Evolutionary conservation across 768 basidiomycete genomes (phyloP).

Genomic region (Xerocomus brunneocitrinus): DNA sequence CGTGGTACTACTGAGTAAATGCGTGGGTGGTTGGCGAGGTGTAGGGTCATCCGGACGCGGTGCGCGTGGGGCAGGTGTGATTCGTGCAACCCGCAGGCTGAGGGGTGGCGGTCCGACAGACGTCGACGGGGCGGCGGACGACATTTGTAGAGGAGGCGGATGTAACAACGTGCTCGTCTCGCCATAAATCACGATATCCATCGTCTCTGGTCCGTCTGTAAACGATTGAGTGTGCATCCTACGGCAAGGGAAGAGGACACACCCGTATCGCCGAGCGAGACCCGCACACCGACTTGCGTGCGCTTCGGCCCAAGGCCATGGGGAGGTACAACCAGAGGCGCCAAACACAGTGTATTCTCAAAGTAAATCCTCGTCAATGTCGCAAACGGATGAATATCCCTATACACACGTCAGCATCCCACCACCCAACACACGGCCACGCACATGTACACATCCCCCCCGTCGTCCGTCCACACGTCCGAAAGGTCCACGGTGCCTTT

Average conservation of each 20-base stretch:
- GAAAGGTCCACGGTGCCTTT: slow-evolving; percentile 48
- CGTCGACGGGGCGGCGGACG: slow-evolving; percentile 17
- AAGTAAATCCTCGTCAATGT: slow-evolving; percentile 61
- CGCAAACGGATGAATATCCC: slow-evolving; percentile 68
- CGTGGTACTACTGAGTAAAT: slow-evolving; percentile 15
- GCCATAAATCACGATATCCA: slow-evolving; percentile 57
- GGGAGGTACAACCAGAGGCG: slow-evolving; percentile 28
- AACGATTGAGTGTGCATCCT: neutral
- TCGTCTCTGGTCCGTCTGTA: slow-evolving; percentile 65
- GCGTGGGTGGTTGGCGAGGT: slow-evolving; percentile 59
- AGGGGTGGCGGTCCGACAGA: slow-evolving; percentile 25
- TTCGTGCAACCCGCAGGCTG: slow-evolving; percentile 50
- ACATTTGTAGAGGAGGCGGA: slow-evolving; percentile 7
- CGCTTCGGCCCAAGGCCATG: slow-evolving; percentile 18
- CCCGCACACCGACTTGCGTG: slow-evolving; percentile 58
- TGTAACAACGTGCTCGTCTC: slow-evolving; percentile 24
- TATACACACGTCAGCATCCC: slow-evolving; percentile 22
- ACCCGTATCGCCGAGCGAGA: slow-evolving; percentile 70
- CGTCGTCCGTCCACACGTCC: slow-evolving; percentile 58
- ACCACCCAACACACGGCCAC: neutral
- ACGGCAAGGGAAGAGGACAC: neutral
- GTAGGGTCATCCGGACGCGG: slow-evolving; percentile 78
- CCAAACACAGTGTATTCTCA: slow-evolving; percentile 62
- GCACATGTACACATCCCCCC: slow-evolving; percentile 44
- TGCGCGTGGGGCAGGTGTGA: slow-evolving; percentile 39